Conservation (phyloP, 2,329 filamentous ascomycete species). For the Didymella pomorum region DNA sequence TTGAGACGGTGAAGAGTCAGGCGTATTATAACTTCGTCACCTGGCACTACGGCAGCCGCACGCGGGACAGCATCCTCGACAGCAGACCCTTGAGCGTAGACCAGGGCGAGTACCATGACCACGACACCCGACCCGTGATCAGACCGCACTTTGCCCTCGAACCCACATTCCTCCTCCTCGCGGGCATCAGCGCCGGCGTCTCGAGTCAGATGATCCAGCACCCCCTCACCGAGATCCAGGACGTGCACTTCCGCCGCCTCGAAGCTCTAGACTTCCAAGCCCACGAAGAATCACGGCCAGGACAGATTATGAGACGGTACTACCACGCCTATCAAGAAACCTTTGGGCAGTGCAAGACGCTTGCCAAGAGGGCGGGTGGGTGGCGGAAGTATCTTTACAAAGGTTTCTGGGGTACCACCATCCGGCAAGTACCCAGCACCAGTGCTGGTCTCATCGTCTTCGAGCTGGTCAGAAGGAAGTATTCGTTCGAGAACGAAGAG, state of each 20-base stretch:
- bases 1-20: slow-evolving; percentile 80
- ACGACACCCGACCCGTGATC: slow-evolving; percentile 61
- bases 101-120: slow-evolving; percentile 25
- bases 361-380: slow-evolving; percentile 66
- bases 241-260: slow-evolving; percentile 75
- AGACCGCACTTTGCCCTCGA: slow-evolving; percentile 78
- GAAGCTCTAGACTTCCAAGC: slow-evolving; percentile 73
- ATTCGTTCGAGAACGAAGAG: slow-evolving; percentile 68
- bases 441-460: slow-evolving; percentile 81
- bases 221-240: slow-evolving; percentile 74
- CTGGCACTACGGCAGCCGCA: slow-evolving; percentile 67
- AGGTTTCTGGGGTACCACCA: slow-evolving; percentile 75
- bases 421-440: slow-evolving; percentile 78
- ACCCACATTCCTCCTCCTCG: slow-evolving; percentile 73
- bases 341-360: slow-evolving; percentile 64
- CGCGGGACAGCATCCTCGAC: slow-evolving; percentile 37
- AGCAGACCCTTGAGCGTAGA: slow-evolving; percentile 8
- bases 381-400: slow-evolving; percentile 72
- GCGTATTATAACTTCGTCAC: slow-evolving; percentile 74
- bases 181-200: slow-evolving; percentile 73
- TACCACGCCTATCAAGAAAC: slow-evolving; percentile 76
- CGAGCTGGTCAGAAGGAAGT: slow-evolving; percentile 77
- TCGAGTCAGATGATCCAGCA: slow-evolving; percentile 74
- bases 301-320: slow-evolving; percentile 65
- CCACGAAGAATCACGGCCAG: slow-evolving; percentile 44